Percentiles rank a stretch among this genome's conserved stretches.
These are phyloP conservation scores for Ophiostoma himal-ulmi DNA, from an alignment of 2,329 filamentous ascomycete species.

Conservation along the genomic window DNA sequence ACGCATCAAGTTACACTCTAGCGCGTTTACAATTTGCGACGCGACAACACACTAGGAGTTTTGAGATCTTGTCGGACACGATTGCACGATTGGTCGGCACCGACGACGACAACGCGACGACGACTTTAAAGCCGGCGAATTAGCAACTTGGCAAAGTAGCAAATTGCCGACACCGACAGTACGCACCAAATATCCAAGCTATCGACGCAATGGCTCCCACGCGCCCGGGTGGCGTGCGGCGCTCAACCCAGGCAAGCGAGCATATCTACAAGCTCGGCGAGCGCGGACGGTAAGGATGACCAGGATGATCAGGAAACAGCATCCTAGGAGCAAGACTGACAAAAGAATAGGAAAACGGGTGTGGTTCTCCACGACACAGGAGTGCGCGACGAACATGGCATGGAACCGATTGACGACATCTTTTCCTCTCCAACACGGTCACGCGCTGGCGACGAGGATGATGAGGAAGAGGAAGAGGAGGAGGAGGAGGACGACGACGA, in stretches of 20 bases:
- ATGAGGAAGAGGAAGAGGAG: slow-evolving; percentile 32
- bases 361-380: slow-evolving; percentile 72
- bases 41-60: not conserved
- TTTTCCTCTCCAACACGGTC: slow-evolving; percentile 77
- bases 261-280: slow-evolving; percentile 47
- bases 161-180: not conserved
- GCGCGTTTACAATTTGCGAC: slow-evolving; percentile 1
- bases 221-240: slow-evolving; percentile 35
- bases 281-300: slow-evolving; percentile 40
- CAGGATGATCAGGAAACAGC: slow-evolving; percentile 17
- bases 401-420: slow-evolving; percentile 79
- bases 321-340: not conserved
- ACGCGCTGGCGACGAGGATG: slow-evolving; percentile 28
- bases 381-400: slow-evolving; percentile 80
- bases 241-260: slow-evolving; percentile 38
- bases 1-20: too few species aligned
- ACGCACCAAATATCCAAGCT: not conserved
- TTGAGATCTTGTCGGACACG: not conserved
- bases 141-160: not conserved
- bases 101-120: slow-evolving; percentile 1
- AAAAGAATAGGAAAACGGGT: slow-evolving; percentile 70
- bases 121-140: not conserved
- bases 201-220: slow-evolving; percentile 35
- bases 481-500: slow-evolving; percentile 27
- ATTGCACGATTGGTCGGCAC: not conserved